phyloP scores from a whole-genome alignment of 441 rosid genomes.

The Dalechampia spathulata region DNA sequence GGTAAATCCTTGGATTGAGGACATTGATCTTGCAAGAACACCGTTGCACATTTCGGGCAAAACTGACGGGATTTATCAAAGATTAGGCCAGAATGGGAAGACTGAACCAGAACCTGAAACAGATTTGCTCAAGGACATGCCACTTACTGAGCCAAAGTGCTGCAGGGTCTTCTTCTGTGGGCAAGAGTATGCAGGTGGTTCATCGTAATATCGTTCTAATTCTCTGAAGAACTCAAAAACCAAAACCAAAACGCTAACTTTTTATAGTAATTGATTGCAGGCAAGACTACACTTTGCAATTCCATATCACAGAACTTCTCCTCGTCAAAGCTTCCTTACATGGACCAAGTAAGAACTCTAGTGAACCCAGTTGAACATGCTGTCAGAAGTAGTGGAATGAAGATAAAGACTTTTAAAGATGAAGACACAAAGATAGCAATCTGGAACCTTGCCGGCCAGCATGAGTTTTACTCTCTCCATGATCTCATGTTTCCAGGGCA shows the following conservation, averaged over 20 bases:
- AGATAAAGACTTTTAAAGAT: constrained; percentile 70
- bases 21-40: constrained; percentile 74
- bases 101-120: constrained; percentile 40
- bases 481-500: constrained; percentile 93
- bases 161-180: constrained; percentile 90
- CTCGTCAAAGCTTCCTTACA: constrained; percentile 61
- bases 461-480: constrained; percentile 82
- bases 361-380: constrained; percentile 88
- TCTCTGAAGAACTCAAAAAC: background rate
- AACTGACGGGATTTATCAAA: constrained; percentile 65
- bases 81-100: constrained; percentile 64
- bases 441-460: constrained; percentile 94
- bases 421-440: constrained; percentile 74
- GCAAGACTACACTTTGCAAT: constrained; percentile 75
- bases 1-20: constrained; percentile 85
- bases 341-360: constrained; percentile 71
- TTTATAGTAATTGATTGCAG: constrained; percentile 24
- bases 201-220: background rate
- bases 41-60: constrained; percentile 62
- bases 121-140: constrained; percentile 80
- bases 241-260: background rate
- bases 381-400: constrained; percentile 75
- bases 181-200: constrained; percentile 77
- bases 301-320: constrained; percentile 62
- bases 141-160: constrained; percentile 74